Evolutionary conservation across 352 stramenopile genomes (phyloP), one percentile per base, ranked within the genome.

Genomic region (Globisporangium polare): DNA sequence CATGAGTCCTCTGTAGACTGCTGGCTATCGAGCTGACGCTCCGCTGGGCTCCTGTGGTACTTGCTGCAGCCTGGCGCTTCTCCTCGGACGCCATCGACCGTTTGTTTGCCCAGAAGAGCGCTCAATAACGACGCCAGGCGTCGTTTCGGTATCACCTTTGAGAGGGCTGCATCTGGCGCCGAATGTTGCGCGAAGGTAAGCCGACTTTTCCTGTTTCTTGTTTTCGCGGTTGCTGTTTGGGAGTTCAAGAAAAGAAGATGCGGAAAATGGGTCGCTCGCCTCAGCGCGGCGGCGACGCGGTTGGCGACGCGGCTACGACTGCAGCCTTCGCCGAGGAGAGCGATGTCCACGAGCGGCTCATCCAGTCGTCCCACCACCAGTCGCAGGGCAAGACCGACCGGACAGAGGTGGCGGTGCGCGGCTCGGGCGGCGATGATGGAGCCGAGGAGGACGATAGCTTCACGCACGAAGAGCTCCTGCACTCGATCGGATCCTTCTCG

Each of bases 401-500:
- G 0, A 6, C 37, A 17, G 18, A 3, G 0, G 56, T 33, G 18
- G 26, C 29, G 31, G 35, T 50, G 37, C 13, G 35, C 3, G 22
- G 20, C 22, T 46, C 35, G 22, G 33, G 27, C 3, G 27, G 22
- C n/a, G 26, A 24, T 1, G 61, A 70, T 0, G 43, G 65, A 0
- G 67, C 72, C 3, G 68, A 82, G 6, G 60, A 63, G 17, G 67
- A 79, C 26, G 77, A 86, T 31, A 41, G 31, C 9, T 90, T 88
- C 66, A 89, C 86, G 52, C 80, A 90, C 59, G 83, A 95, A 60
- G 81, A 94, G 62, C 71, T 95, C 15, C 68, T 92, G 66, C 86
- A 95, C 60, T 92, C 83, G 1, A 84, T 95, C 37, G 86, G 85
- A 20, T 94, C 85, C 7, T 95, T 95, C 71, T 92, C 78, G 12